Evolutionary conservation across 1,139 yeast genomes (phyloP).

Genomic region (Sugiyamaella castrensis): DNA sequence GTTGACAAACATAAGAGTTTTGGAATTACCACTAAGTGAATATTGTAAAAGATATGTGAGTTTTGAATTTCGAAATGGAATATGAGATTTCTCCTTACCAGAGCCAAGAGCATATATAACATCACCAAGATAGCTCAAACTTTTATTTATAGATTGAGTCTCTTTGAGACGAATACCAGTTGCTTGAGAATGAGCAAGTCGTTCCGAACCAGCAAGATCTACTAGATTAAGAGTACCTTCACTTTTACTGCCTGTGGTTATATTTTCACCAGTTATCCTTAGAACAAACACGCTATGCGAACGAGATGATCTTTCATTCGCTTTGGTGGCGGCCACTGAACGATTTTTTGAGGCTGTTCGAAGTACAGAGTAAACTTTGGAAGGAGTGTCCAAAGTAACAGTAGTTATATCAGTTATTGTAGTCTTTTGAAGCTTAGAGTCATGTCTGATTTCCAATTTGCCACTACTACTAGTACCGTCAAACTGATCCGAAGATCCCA

Average conservation of each 20-base stretch:
- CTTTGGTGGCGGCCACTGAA: constrained; percentile 76
- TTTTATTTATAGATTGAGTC: constrained; percentile 86
- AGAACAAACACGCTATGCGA: constrained; percentile 74
- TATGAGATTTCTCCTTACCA: constrained; percentile 37
- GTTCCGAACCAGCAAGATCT: constrained; percentile 88
- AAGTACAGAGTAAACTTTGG: constrained; percentile 52
- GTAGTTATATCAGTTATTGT: constrained; percentile 58
- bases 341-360: constrained; percentile 52
- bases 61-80: constrained; percentile 57
- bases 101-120: constrained; percentile 72
- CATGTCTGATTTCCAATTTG: constrained; percentile 75
- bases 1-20: constrained; percentile 91
- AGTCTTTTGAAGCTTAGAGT: constrained; percentile 51
- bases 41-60: constrained; percentile 80
- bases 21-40: constrained; percentile 81
- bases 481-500: constrained; percentile 39
- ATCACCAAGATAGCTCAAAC: constrained; percentile 85
- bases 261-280: constrained; percentile 54
- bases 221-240: constrained; percentile 69
- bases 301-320: constrained; percentile 76
- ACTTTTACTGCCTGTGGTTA: constrained; percentile 47
- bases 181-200: constrained; percentile 64
- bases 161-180: constrained; percentile 80
- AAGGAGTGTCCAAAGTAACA: constrained; percentile 47
- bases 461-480: constrained; percentile 20